Evolutionary conservation across 495 filamentous ascomycete genomes (phyloP), one percentile per base, ranked within the genome.

Genomic region (Penicillium argentinense): DNA sequence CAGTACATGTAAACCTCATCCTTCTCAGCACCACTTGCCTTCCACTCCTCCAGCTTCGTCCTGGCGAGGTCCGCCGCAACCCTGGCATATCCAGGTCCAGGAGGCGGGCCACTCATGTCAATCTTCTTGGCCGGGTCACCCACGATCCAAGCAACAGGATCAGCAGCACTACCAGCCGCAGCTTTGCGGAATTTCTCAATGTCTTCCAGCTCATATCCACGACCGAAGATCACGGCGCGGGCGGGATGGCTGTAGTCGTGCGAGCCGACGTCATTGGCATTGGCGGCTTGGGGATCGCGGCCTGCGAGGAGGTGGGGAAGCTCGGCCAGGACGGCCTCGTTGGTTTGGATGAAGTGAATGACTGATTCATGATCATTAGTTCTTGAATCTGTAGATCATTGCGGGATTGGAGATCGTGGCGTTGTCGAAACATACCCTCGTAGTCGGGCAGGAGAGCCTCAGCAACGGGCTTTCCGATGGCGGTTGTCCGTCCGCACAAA

Each of bases 221-320:
- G 63, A 11, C 67, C 67, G 17, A 68, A 62, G 7, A 70, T 55
- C 9, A 68, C 53, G 5, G 59, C 67, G 1, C 63, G 60, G 3
- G 53, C 51, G 3, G 58, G 59, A 13, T 36, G 33, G 46, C 36
- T 56, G 53, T 63, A 68, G 26, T 68, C 38, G 25, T 63, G 57
- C 3, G 62, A 59, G 28, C 67, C 67, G 13, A 68, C 30, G 17
- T 53, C 49, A 37, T 58, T 60, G 28, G 38, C 21, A 18, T 45
- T 38, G 0, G 47, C 39, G 9, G 54, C 47, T 14, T 54, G 36
- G 11, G 62, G 64, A 28, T 65, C 53, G 11, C 40, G 47, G 9
- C 64, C 64, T 9, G 50, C 53, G 27, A 67, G 49, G 9, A 67
- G 54, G 21, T 45, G 46, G 4, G 64, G 64, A 12, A 65, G 51